Percentiles rank a stretch among this genome's conserved stretches.
Conservation (phyloP, 2,329 filamentous ascomycete genomes). For the Periconia sp. region DNA sequence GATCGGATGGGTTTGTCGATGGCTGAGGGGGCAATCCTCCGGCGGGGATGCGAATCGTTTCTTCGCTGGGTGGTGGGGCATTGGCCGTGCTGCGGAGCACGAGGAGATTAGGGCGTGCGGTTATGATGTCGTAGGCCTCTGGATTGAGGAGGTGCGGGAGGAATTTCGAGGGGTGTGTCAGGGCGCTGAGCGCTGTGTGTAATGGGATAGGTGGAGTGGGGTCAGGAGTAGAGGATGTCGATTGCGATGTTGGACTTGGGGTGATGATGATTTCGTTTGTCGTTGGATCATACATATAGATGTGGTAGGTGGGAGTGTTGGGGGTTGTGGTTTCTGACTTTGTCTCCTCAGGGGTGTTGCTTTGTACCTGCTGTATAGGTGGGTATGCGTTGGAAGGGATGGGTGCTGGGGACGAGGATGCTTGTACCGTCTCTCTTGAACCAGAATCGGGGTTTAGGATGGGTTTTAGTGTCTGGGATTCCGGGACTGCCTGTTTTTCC, state of each 20-base stretch:
- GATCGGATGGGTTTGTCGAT: background rate
- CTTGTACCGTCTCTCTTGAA: background rate
- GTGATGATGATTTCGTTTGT: slow-evolving; percentile 27
- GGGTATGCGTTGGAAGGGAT: background rate
- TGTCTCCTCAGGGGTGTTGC: background rate
- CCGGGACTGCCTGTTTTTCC: background rate
- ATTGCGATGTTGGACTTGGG: slow-evolving; percentile 14
- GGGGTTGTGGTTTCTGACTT: background rate
- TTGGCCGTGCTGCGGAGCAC: slow-evolving; percentile 19
- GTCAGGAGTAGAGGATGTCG: slow-evolving; percentile 5
- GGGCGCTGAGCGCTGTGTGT: slow-evolving; percentile 27
- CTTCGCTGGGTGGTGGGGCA: background rate
- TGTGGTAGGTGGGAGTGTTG: slow-evolving; percentile 3
- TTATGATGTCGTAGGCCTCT: slow-evolving; percentile 27
- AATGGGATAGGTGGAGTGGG: slow-evolving; percentile 25
- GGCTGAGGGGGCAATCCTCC: too few relatives aligned
- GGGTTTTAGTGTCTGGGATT: background rate
- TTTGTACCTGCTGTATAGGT: background rate
- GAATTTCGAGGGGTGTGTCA: slow-evolving; percentile 31
- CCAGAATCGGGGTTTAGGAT: background rate
- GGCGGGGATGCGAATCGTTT: slow-evolving; percentile 12
- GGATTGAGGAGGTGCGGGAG: slow-evolving; percentile 27
- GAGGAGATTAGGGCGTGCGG: slow-evolving; percentile 32
- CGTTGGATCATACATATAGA: slow-evolving; percentile 29
- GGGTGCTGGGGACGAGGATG: background rate